phyloP scores from a whole-genome alignment of 2,329 filamentous ascomycete genomes.

The Fusarium brachygibbosum region DNA sequence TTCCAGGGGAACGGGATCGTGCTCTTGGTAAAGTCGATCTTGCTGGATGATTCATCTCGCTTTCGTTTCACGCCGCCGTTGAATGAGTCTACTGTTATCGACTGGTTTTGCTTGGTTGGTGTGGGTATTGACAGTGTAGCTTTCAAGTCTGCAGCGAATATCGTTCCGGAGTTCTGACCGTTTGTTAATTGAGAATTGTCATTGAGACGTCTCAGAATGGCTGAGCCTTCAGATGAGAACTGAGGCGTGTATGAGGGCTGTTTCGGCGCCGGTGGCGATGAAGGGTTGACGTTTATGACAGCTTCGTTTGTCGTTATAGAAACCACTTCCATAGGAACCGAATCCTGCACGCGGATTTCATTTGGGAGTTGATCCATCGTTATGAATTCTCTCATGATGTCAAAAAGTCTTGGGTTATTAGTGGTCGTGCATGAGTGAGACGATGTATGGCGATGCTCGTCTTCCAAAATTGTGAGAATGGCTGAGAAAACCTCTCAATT shows the following conservation, averaged over 20 bases:
- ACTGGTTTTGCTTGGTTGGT: conserved; percentile 15
- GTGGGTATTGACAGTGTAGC: conserved; percentile 36
- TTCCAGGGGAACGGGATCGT: conserved; percentile 51
- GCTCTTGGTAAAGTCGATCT: conserved; percentile 52
- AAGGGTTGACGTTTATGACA: not conserved
- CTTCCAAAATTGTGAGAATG: not conserved
- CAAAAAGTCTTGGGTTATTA: conserved; percentile 1
- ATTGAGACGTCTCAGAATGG: conserved; percentile 51
- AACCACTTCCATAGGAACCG: not conserved
- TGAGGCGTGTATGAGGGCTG: conserved; percentile 50
- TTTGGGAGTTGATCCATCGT: conserved; percentile 17
- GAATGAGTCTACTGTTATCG: conserved; percentile 11
- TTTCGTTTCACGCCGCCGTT: conserved; percentile 50
- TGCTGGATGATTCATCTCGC: conserved; percentile 33
- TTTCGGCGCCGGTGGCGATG: not conserved
- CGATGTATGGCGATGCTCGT: not conserved
- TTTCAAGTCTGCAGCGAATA: conserved; percentile 5
- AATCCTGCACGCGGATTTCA: not conserved
- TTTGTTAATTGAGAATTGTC: conserved; percentile 1
- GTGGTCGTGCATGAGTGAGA: conserved; percentile 15
- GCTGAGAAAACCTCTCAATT: not conserved
- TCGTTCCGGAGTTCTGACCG: not conserved
- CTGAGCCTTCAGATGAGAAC: conserved; percentile 47
- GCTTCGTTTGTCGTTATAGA: not conserved
- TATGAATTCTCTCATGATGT: not conserved